Base-by-base conservation (phyloP, 371 early-diverging fungal species). In the Circinella umbellata region DNA sequence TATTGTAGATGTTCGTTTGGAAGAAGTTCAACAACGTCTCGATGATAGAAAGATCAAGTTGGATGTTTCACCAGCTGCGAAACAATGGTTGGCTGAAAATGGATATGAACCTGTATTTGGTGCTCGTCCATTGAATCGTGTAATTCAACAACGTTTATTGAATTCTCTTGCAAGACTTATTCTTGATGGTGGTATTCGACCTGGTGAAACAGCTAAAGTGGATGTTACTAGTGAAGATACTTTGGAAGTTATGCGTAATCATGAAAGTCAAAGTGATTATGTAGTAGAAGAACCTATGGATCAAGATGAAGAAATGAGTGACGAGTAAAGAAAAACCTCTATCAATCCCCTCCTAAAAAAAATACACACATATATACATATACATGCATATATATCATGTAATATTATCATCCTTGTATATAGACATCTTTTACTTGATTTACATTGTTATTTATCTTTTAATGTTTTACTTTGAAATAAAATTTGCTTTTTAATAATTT, bases 91-190 rank as follows among this genome's bases (percentile, higher is more conserved):
- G 42, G 91, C 94, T 11, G 80, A 85, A 6, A 80, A 89, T 48
- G 92, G 95, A 11, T 94, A 94, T 77, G 93, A 93, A 74, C 93
- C 95, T 5, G 85, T 89, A 8, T 97, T 94, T 79, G 98, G 97
- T 75, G 96, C 93, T 14, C 89, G 89, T 37, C 93, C 93, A 17
- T 73, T 94, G 62, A 94, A 95, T 72, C 88, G 96, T 35, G 83
- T 95, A 49, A 91, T 96, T 48, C 93, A 94, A 70, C 91, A 93
- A 76, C 78, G 87, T 59, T 59, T 95, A 18, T 79, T 96, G 68
- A 94, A 94, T 70, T 94, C 94, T 47, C 77, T 96, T 70, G 94
- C 95, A 15, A 87, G 88, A 75, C 73, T 87, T 46, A 82, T 96
- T 36, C 87, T 95, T 47, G 93, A 93, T 61, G 95, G 94, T 63